Base-by-base conservation (phyloP, 2,329 filamentous ascomycete species). In the Sarocladium brachiariae region DNA sequence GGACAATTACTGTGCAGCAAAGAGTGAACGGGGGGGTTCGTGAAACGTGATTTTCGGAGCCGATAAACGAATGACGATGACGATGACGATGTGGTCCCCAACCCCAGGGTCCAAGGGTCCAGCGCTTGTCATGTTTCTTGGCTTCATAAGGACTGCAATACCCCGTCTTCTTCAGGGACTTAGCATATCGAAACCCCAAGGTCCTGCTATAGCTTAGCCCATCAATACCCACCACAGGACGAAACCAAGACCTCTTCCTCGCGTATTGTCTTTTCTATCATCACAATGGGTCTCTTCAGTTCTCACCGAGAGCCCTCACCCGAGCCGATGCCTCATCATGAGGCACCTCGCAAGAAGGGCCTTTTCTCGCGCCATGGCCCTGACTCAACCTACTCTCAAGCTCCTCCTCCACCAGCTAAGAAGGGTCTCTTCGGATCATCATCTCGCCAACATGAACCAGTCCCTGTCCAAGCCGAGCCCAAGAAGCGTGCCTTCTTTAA, bases 401-500 rank as follows among this genome's bases (percentile, higher is more conserved):
- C 50, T 37, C 27, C 49, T 34, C 52, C 46, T 43, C 52, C 49
- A 49, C 50, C 38, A 48, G 30, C 19, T 19, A 62, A 14, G 38
- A 67, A 66, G 64, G 62, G 62, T 52, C 55, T 66, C 46, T 67
- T 67, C 46, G 59, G 60, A 47, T 58, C 58, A 27, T 61, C 58
- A 35, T 14, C 10, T 6, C 33, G n/a, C 31, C 60, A 58, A 16
- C 57, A 65, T 19, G 60, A 61, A 14, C 54, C 59, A 1, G 65
- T 68, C 53, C 66, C 64, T 6, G 61, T 63, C 48, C 58, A 59
- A 19, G 55, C 64, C 56, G 61, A 67, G 49, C 54, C 58, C 33
- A 58, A 64, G 56, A 65, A 64, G 16, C 63, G 64, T 56, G 61
- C 69, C 50, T 62, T 72, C 57, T 72, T 73, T 57, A 58, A 62